Percentiles rank a stretch among this genome's conserved stretches.
These are phyloP conservation scores for Syzygium syzygioides DNA, from an alignment of 441 rosid genomes.

Conservation along the genomic window DNA sequence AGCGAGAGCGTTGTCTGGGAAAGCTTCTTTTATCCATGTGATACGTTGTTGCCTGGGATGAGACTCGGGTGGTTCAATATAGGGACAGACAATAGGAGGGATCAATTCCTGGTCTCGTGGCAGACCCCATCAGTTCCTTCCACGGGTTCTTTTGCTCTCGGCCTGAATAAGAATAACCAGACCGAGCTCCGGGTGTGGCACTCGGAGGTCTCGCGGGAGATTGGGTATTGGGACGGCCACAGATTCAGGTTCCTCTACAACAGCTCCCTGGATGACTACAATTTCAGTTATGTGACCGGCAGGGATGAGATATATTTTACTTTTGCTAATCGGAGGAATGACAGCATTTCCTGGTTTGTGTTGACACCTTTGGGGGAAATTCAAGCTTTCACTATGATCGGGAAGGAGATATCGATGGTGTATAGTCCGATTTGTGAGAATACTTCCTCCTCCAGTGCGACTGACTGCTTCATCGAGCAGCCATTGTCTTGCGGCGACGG, in stretches of 20 bases:
- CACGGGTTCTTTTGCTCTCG: neutral
- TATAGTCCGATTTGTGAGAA: neutral
- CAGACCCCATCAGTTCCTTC: neutral
- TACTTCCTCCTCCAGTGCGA: neutral
- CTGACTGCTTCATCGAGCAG: neutral
- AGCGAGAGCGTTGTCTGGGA: neutral
- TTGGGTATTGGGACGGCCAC: neutral
- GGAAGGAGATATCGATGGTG: neutral
- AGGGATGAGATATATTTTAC: neutral
- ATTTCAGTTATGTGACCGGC: neutral
- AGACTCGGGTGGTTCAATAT: neutral
- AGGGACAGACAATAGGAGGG: neutral
- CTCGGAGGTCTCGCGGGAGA: neutral
- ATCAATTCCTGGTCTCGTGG: neutral
- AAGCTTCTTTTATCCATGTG: neutral
- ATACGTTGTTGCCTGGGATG: neutral
- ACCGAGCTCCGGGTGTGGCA: neutral
- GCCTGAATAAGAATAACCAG: neutral
- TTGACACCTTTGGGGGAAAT: neutral
- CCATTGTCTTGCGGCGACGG: neutral
- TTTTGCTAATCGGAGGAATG: neutral
- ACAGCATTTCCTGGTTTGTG: constrained; percentile 1
- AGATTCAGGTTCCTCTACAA: neutral
- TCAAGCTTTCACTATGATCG: neutral
- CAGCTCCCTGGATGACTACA: neutral